A percentile compares a stretch with the other conserved stretches of the same genome.
phyloP scores from a whole-genome alignment of 768 basidiomycete genomes.

The Boletus vermiculosoides region DNA sequence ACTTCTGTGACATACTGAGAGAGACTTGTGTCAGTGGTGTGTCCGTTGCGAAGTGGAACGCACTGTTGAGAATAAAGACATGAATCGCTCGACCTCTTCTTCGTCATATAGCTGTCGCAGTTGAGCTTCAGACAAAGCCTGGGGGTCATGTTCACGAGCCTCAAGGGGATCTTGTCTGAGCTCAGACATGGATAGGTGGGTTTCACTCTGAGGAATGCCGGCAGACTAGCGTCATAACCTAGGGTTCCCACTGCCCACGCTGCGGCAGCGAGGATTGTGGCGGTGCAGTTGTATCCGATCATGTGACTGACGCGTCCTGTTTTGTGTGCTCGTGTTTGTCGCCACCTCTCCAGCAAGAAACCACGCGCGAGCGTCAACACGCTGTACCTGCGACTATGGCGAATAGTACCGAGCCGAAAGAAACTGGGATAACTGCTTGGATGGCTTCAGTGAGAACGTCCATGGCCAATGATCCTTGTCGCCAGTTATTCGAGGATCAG shows the following conservation, averaged over 20 bases:
- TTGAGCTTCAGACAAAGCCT: conserved; percentile 48
- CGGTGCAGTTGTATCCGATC: conserved; percentile 9
- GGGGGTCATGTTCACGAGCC: conserved; percentile 6
- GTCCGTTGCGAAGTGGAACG: conserved; percentile 21
- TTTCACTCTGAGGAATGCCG: too few relatives aligned
- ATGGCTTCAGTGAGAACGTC: conserved; percentile 60
- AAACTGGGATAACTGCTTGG: conserved; percentile 64
- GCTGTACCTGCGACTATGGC: conserved; percentile 7
- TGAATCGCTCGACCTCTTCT: conserved; percentile 61
- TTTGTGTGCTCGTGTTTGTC: conserved; percentile 24
- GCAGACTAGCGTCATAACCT: too few relatives aligned
- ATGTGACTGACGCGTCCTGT: conserved; percentile 30
- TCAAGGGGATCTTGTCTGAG: background rate
- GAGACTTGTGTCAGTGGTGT: background rate
- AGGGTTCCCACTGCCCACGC: too few relatives aligned
- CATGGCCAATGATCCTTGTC: conserved; percentile 72
- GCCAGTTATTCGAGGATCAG: conserved; percentile 68
- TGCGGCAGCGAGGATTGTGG: background rate
- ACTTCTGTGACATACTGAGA: conserved; percentile 62
- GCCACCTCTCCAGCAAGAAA: background rate
- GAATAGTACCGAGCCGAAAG: conserved; percentile 7
- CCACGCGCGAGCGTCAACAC: background rate
- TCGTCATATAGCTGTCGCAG: conserved; percentile 59
- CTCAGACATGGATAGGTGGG: conserved; percentile 14
- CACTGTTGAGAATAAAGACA: conserved; percentile 60